Conservation (phyloP, 2,329 filamentous ascomycete species). For the Fusarium protoensiforme region DNA sequence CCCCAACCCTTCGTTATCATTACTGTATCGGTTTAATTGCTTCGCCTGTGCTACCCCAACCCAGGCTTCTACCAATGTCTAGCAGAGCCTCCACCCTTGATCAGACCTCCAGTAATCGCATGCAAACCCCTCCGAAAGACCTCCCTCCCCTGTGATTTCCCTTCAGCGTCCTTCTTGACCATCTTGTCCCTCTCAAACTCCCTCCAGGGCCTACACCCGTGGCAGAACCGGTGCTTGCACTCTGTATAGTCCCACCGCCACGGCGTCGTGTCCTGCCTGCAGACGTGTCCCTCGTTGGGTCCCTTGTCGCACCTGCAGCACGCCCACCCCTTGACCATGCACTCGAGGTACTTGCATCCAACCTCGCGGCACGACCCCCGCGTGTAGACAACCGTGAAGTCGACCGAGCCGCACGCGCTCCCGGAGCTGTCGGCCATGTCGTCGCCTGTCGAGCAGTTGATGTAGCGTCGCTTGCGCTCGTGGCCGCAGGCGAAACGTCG, state of each 20-base stretch:
- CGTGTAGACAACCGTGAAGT: constrained; percentile 19
- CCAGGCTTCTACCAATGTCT: constrained; percentile 3
- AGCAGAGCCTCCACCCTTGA: background rate
- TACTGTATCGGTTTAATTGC: background rate
- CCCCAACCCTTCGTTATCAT: background rate
- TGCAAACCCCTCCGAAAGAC: constrained; percentile 11
- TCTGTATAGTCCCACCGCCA: constrained; percentile 23
- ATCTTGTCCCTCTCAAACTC: background rate
- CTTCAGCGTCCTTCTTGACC: background rate
- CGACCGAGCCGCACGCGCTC: constrained; percentile 28
- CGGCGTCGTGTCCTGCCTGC: constrained; percentile 25
- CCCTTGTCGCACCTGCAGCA: constrained; percentile 37
- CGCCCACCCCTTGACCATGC: constrained; percentile 28
- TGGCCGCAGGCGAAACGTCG: constrained; percentile 31
- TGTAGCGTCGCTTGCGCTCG: constrained; percentile 31
- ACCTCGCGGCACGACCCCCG: constrained; percentile 6
- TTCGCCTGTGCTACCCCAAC: constrained; percentile 12
- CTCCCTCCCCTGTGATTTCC: background rate
- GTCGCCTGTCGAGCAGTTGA: constrained; percentile 26
- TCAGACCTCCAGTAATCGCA: background rate
- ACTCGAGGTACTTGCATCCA: constrained; percentile 26
- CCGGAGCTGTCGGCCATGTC: constrained; percentile 27
- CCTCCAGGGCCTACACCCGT: constrained; percentile 19
- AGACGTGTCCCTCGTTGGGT: constrained; percentile 22
- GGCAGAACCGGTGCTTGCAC: constrained; percentile 26